Evolutionary conservation across 495 filamentous ascomycete genomes (phyloP).

Genomic region (Lepidopterella palustris): DNA sequence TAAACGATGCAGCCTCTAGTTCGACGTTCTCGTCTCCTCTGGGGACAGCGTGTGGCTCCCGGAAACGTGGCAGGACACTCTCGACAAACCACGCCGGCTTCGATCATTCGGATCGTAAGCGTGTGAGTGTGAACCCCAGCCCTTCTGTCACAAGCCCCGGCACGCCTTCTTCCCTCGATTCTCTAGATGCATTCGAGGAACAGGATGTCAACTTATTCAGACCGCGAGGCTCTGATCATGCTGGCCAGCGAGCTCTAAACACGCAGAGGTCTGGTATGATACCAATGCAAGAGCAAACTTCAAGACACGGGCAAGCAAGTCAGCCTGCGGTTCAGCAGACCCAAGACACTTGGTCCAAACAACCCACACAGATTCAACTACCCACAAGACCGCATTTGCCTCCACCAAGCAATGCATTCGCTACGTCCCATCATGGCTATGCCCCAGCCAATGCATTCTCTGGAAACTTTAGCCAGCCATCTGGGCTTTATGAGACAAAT

Average conservation of each 20-base stretch:
- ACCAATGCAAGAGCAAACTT: background rate
- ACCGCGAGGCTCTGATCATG: background rate
- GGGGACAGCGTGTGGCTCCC: background rate
- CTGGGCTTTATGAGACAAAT: no score
- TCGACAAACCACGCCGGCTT: slow-evolving; percentile 10
- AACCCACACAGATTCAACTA: background rate
- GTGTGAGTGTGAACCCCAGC: slow-evolving; percentile 11
- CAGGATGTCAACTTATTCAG: background rate
- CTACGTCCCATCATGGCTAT: background rate
- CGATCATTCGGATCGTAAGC: slow-evolving; percentile 14
- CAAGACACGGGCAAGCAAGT: background rate
- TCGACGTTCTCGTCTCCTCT: background rate
- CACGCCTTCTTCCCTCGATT: slow-evolving; percentile 1
- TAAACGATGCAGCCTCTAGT: background rate
- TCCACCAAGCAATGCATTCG: background rate
- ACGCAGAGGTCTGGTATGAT: background rate
- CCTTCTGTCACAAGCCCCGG: slow-evolving; percentile 7
- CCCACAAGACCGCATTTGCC: background rate
- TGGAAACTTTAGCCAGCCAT: background rate
- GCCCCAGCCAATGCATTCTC: background rate
- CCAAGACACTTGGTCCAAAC: background rate
- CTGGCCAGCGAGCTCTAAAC: background rate
- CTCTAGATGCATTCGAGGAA: background rate
- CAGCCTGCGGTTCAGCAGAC: background rate
- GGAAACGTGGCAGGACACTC: background rate